These are phyloP conservation scores for Pyronema domesticum DNA, from an alignment of 495 filamentous ascomycete species.

Conservation along the genomic window DNA sequence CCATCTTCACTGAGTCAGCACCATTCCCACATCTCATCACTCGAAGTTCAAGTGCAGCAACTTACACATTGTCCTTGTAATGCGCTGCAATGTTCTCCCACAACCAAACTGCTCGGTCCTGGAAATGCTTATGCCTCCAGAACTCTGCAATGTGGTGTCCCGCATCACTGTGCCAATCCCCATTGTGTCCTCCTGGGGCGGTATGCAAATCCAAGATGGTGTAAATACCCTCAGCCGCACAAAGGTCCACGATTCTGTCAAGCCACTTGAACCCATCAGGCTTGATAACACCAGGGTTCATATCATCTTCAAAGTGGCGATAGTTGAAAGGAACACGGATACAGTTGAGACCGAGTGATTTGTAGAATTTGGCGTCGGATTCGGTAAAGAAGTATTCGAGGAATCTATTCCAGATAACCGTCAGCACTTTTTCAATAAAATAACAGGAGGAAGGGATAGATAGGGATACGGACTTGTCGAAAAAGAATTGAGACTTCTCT, in stretches of 20 bases:
- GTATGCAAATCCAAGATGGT: constrained; percentile 48
- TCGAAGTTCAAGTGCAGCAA: too few relatives aligned
- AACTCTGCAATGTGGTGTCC: constrained; percentile 38
- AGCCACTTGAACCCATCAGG: constrained; percentile 39
- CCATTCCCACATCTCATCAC: too few relatives aligned
- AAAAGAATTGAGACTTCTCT: constrained; percentile 32
- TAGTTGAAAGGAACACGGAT: constrained; percentile 48
- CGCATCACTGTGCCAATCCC: constrained; percentile 47
- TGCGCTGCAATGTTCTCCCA: constrained; percentile 42
- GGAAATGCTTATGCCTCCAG: constrained; percentile 46
- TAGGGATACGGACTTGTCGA: constrained; percentile 24
- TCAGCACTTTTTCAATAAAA: constrained; percentile 7
- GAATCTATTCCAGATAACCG: constrained; percentile 30
- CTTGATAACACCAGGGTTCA: constrained; percentile 42
- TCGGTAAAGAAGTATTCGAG: constrained; percentile 48
- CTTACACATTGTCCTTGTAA: constrained; percentile 33
- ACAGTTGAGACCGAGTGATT: constrained; percentile 41
- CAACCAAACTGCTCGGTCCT: constrained; percentile 41
- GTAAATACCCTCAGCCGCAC: constrained; percentile 39
- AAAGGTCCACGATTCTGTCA: constrained; percentile 42
- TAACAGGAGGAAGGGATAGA: background rate
- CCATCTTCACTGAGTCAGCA: constrained; percentile 12
- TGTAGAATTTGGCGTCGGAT: constrained; percentile 43
- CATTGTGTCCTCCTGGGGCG: constrained; percentile 44
- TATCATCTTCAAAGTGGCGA: constrained; percentile 46